Evolutionary conservation across 2,329 filamentous ascomycete genomes (phyloP), one percentile per base, ranked within the genome.

Genomic region (Cladosporium sphaerospermum): DNA sequence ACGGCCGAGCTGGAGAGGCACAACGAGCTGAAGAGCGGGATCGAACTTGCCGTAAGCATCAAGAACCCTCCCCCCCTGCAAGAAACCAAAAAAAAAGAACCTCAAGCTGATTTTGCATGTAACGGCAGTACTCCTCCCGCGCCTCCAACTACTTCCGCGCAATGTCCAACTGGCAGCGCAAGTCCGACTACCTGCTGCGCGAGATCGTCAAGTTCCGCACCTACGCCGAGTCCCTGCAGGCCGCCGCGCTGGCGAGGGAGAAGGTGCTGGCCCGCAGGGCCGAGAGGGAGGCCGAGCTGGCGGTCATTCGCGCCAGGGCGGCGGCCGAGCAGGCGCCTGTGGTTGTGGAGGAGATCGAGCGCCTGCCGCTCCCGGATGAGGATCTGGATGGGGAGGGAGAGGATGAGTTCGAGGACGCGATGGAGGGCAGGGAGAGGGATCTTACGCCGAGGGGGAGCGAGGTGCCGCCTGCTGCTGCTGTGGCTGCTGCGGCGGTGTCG

Each of bases 181-280:
- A 97, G 75, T 95, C 89, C 53, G 85, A 88, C 31, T 96, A 97
- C 67, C 74, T 99, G 39, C 78, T 97, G 10, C 79, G 88, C 34
- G 93, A 99, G 73, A 96, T 95, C 68, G 90, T 97, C 70, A 97
- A 97, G 71, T 97, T 96, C 73, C 79, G 86, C 56, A 97, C 91
- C 0, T 99, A 97, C 65, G 91, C 96, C 61, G 93, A 97, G 68
- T 85, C 83, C 33, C 74, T 99, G 47, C 78, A 83, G 54, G 80
- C 82, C 36, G 91, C 91, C 0, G 82, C 87, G 61, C 72, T 68
- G 32, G 78, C 83, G 52, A 90, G 87, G 67, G 78, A 81, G 43
- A 85, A 84, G 65, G 84, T 96, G 40, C 43, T 53, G 1, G 44
- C 51, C 13, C 39, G 48, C 31, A 34, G 48, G 28, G 48, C 48